phyloP scores from a whole-genome alignment of 2,329 filamentous ascomycete species.

The Pseudogymnoascus sp. region DNA sequence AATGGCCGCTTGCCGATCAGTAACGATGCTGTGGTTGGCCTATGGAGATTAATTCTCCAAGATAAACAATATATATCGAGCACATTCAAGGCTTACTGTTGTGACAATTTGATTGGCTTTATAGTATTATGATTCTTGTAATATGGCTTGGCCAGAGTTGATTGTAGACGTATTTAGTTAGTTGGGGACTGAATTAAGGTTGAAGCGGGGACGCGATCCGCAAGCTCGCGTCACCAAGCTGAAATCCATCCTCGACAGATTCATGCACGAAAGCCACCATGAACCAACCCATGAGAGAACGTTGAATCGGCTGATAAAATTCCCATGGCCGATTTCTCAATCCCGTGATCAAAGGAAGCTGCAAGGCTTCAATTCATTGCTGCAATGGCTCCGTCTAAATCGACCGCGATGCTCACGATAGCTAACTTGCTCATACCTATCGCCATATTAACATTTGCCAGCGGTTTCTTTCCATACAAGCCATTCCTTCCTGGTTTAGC shows the following conservation, averaged over 20 bases:
- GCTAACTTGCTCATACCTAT: conserved; percentile 73
- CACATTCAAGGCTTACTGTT: not conserved
- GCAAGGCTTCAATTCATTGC: not conserved
- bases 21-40: not conserved
- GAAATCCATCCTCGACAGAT: not conserved
- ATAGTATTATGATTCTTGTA: not conserved
- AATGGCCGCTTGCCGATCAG: not conserved
- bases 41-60: not conserved
- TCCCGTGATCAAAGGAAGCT: not conserved
- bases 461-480: conserved; percentile 97
- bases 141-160: not conserved
- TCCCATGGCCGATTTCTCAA: not conserved
- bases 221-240: conserved; percentile 3
- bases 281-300: conserved; percentile 1
- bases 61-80: not conserved
- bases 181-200: not conserved
- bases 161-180: conserved; percentile 3
- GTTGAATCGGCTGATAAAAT: not conserved
- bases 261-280: conserved; percentile 5
- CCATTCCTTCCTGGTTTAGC: conserved; percentile 83
- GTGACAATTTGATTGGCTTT: not conserved
- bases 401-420: conserved; percentile 40
- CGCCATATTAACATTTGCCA: conserved; percentile 69
- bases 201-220: conserved; percentile 5
- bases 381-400: conserved; percentile 21